phyloP scores from a whole-genome alignment of 768 basidiomycete species.

The Leccinum uliginosum region DNA sequence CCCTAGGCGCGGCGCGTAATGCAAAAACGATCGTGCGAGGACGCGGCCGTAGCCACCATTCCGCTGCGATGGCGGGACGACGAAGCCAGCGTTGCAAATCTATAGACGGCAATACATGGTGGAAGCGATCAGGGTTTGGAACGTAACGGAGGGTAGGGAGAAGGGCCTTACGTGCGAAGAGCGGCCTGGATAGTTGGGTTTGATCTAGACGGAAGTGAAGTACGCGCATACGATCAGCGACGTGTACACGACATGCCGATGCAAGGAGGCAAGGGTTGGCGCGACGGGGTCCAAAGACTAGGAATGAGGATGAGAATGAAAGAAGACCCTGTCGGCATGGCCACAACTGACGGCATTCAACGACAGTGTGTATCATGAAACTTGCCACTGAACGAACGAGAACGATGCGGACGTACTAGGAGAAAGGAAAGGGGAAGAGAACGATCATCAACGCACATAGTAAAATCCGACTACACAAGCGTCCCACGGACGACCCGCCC shows the following conservation, averaged over 20 bases:
- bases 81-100: constrained; percentile 90
- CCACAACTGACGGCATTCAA: background rate
- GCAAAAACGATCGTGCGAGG: constrained; percentile 73
- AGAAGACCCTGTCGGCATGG: background rate
- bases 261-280: background rate
- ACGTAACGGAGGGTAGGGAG: background rate
- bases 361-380: background rate
- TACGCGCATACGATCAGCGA: constrained; percentile 1
- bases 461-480: constrained; percentile 73
- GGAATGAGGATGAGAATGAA: background rate
- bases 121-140: background rate
- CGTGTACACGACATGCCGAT: background rate
- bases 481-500: constrained; percentile 55
- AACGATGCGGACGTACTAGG: background rate
- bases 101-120: background rate
- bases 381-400: background rate
- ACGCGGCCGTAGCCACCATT: constrained; percentile 63
- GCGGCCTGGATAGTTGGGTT: constrained; percentile 87
- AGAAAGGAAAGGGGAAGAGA: background rate
- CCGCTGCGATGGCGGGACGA: constrained; percentile 62
- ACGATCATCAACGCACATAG: constrained; percentile 50
- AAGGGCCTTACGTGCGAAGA: constrained; percentile 76
- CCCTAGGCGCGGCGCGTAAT: constrained; percentile 77
- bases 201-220: constrained; percentile 42
- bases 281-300: background rate